These are phyloP conservation scores for Populus tremula DNA, from an alignment of 345 rosid genomes.

Conservation along the genomic window DNA sequence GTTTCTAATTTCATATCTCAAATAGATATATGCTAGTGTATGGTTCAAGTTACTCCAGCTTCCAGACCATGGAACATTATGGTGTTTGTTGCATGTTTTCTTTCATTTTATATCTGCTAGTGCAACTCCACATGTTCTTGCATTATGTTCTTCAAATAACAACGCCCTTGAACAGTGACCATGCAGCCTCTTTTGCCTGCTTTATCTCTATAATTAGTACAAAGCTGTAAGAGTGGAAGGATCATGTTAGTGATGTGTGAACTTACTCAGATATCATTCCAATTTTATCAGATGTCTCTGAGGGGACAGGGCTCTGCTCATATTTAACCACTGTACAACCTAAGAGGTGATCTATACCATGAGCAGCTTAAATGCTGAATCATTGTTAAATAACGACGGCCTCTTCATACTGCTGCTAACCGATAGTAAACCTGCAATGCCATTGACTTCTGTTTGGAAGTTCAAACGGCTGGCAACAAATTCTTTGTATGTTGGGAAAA, in stretches of 20 bases:
- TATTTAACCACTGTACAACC: background rate
- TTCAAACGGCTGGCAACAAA: background rate
- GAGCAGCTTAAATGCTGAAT: background rate
- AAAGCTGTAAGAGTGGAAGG: background rate
- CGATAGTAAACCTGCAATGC: background rate
- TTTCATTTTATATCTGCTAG: background rate
- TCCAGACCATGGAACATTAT: background rate
- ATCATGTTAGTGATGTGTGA: background rate
- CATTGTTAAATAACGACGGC: background rate
- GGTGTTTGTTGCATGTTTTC: background rate
- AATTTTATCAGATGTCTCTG: background rate
- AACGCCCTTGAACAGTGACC: background rate
- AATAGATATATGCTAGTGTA: background rate
- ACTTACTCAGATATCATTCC: background rate
- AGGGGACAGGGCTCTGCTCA: background rate
- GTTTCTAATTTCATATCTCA: background rate
- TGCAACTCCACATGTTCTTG: background rate
- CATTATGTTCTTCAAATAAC: background rate
- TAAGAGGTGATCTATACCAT: background rate
- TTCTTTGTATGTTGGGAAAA: background rate
- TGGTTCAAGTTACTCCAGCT: background rate
- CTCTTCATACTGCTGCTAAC: background rate
- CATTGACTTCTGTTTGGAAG: background rate
- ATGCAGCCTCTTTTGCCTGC: background rate
- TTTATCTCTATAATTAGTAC: background rate